Conservation (phyloP, 208 protist species). For the Hexamita inflata region DNA sequence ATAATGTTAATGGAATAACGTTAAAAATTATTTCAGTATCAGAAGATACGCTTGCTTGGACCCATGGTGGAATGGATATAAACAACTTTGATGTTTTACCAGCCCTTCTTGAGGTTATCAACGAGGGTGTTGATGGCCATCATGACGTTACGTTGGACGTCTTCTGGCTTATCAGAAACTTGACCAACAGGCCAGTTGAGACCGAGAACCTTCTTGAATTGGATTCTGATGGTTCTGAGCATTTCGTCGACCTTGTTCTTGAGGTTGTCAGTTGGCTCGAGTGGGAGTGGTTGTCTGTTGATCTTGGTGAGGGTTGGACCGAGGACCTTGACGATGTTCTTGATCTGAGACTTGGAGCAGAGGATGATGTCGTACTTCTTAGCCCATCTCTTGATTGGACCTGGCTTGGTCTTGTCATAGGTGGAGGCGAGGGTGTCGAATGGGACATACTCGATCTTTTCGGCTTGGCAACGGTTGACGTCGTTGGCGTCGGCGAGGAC, state of each 20-base stretch:
- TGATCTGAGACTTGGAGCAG: slow-evolving; percentile 81
- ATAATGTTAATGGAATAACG: no score
- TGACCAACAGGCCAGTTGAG: slow-evolving; percentile 85
- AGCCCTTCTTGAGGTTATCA: slow-evolving; percentile 98
- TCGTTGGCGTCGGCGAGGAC: slow-evolving; percentile 82
- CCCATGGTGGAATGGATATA: slow-evolving; percentile 98
- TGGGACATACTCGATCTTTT: slow-evolving; percentile 66
- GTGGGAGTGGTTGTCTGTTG: slow-evolving; percentile 90
- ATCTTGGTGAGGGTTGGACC: slow-evolving; percentile 95
- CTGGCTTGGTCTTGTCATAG: slow-evolving; percentile 98
- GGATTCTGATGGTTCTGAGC: slow-evolving; percentile 85
- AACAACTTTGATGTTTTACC: slow-evolving; percentile 95
- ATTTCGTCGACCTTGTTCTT: slow-evolving; percentile 74
- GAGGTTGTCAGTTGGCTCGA: slow-evolving; percentile 73
- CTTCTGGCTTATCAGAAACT: slow-evolving; percentile 74
- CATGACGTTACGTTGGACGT: slow-evolving; percentile 78
- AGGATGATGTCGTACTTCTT: slow-evolving; percentile 91
- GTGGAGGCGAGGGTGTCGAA: slow-evolving; percentile 92
- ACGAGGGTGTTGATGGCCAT: slow-evolving; percentile 95
- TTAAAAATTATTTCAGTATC: no score
- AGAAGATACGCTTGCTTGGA: slow-evolving; percentile 85
- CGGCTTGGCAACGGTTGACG: slow-evolving; percentile 74
- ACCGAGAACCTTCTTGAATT: slow-evolving; percentile 96
- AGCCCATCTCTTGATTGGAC: slow-evolving; percentile 91
- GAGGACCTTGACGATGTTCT: slow-evolving; percentile 73